Percentiles rank a stretch among this genome's conserved stretches.
Conservation (phyloP, 306 rosid species). For the Acacia acuminata region DNA sequence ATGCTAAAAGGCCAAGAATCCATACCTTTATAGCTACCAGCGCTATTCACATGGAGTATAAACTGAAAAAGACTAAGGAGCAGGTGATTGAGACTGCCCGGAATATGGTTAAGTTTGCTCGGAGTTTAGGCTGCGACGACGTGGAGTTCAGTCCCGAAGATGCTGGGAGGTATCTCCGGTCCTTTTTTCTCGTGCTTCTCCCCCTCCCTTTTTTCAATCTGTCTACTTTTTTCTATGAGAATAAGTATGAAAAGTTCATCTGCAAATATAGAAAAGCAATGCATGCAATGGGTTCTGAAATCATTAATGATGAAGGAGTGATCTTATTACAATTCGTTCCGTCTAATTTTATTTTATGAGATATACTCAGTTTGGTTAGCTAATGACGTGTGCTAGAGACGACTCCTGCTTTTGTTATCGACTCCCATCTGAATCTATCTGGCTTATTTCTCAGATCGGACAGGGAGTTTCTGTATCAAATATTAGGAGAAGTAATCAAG, state of each 20-base stretch:
- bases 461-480: constrained; percentile 78
- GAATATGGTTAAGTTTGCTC: constrained; percentile 74
- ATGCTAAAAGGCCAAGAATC: constrained; percentile 77
- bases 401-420: not conserved
- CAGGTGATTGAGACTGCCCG: constrained; percentile 75
- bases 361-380: not conserved
- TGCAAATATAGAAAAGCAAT: not conserved
- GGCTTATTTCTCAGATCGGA: constrained; percentile 63
- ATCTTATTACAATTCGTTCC: not conserved
- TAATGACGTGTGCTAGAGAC: not conserved
- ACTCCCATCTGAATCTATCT: not conserved
- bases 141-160: constrained; percentile 98
- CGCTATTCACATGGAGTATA: constrained; percentile 79
- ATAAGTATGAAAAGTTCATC: not conserved
- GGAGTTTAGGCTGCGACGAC: constrained; percentile 85
- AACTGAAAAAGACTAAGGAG: constrained; percentile 71
- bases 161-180: constrained; percentile 74
- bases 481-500: constrained; percentile 88
- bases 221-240: not conserved
- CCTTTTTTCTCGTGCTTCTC: not conserved
- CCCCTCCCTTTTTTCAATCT: not conserved
- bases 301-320: not conserved
- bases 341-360: not conserved
- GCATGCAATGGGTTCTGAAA: not conserved
- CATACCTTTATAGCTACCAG: constrained; percentile 96